These are phyloP conservation scores for Cryphonectria parasitica DNA, from an alignment of 2,329 filamentous ascomycete genomes.

Conservation along the genomic window DNA sequence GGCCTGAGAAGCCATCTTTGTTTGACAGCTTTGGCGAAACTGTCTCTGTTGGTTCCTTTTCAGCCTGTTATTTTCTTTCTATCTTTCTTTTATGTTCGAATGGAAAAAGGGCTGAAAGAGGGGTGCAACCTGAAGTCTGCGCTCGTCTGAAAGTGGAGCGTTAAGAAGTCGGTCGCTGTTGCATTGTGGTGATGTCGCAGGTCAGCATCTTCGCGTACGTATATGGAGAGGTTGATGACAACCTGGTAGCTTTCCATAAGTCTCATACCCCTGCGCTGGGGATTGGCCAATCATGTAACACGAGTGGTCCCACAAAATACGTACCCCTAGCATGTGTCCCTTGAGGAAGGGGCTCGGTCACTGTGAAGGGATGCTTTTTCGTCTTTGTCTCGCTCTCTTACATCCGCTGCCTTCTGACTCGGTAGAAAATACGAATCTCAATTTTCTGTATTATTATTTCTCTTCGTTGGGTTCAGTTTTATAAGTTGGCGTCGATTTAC, in stretches of 20 bases:
- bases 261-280: constrained; percentile 2
- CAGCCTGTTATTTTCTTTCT: not conserved
- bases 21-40: constrained; percentile 15
- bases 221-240: constrained; percentile 20
- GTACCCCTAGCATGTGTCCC: not conserved
- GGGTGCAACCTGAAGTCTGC: not conserved
- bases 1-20: constrained; percentile 51
- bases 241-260: constrained; percentile 18
- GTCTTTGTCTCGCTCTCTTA: not conserved
- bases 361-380: not conserved
- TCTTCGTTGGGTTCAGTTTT: not conserved
- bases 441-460: not conserved
- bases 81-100: not conserved
- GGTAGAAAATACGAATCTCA: not conserved
- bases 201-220: not conserved
- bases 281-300: constrained; percentile 19
- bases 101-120: not conserved
- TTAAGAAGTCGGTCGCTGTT: not conserved
- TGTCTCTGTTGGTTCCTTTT: not conserved
- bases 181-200: not conserved
- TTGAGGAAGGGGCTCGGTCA: constrained; percentile 1
- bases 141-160: not conserved
- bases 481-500: not conserved
- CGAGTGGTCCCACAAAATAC: constrained; percentile 9
- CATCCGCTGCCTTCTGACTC: not conserved